These are phyloP conservation scores for Diaporthe vaccinii DNA, from an alignment of 2,329 filamentous ascomycete species.

Conservation along the genomic window DNA sequence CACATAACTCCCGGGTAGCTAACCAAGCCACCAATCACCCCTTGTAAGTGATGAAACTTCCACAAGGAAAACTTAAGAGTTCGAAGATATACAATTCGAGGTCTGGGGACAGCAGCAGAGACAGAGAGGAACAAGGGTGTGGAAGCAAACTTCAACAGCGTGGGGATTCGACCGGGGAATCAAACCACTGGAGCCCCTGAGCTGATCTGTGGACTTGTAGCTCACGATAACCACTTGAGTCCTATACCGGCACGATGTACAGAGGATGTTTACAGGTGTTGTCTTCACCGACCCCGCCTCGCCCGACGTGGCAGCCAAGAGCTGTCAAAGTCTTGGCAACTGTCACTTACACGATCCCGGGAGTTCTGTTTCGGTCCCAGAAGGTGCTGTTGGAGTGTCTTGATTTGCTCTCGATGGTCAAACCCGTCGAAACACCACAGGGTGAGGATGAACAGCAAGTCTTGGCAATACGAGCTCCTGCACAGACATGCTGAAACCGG, in stretches of 20 bases:
- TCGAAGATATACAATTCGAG: neutral
- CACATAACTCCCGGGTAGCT: neutral
- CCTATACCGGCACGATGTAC: neutral
- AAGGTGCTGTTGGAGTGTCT: neutral
- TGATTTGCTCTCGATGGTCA: slow-evolving; percentile 23
- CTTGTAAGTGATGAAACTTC: neutral
- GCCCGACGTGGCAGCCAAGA: slow-evolving; percentile 27
- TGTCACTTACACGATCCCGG: neutral
- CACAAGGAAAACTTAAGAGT: neutral
- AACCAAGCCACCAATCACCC: neutral
- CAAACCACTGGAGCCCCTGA: neutral
- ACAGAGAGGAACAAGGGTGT: neutral
- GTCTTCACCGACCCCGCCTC: neutral
- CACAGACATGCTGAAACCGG: slow-evolving; percentile 35
- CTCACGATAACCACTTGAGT: neutral
- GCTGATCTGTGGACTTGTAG: neutral
- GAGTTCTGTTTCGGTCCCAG: neutral
- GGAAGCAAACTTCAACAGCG: no score
- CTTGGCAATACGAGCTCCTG: slow-evolving; percentile 33
- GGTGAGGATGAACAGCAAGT: slow-evolving; percentile 17
- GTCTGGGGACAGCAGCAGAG: neutral
- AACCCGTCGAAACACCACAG: slow-evolving; percentile 21
- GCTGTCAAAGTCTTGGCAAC: slow-evolving; percentile 35
- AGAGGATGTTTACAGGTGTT: neutral
- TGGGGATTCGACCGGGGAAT: no score